Evolutionary conservation across 2,329 filamentous ascomycete species (phyloP).

Genomic region (Calycina herbarum): DNA sequence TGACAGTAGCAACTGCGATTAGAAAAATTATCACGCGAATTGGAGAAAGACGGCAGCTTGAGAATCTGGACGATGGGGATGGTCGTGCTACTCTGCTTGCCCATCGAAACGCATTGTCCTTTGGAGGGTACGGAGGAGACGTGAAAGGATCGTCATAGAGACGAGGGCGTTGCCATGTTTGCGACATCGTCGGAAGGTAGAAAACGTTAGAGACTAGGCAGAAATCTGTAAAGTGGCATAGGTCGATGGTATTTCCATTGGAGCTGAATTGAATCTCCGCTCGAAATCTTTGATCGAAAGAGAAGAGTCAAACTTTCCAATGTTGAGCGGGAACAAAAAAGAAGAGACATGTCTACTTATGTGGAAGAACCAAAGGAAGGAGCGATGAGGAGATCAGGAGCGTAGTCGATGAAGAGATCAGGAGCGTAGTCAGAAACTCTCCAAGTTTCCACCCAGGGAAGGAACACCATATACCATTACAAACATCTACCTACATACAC

Average conservation of each 20-base stretch:
- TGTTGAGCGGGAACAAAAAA: neutral
- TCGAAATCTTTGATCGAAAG: no score
- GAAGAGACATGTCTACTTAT: neutral
- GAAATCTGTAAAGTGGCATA: neutral
- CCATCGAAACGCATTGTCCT: slow-evolving; percentile 24
- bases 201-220: neutral
- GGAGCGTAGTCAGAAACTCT: neutral
- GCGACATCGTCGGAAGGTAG: slow-evolving; percentile 20
- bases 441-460: neutral
- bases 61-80: slow-evolving; percentile 18
- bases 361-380: neutral
- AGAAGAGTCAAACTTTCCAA: neutral
- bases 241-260: neutral
- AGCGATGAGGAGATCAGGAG: neutral
- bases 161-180: slow-evolving; percentile 17
- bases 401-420: no score
- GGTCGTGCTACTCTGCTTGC: slow-evolving; percentile 20
- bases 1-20: slow-evolving; percentile 16
- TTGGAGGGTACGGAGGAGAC: slow-evolving; percentile 18
- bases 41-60: slow-evolving; percentile 23
- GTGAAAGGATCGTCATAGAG: slow-evolving; percentile 30
- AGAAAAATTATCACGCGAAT: slow-evolving; percentile 20
- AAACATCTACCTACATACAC: neutral
- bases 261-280: no score
- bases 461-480: neutral